These are phyloP conservation scores for Diaporthe destruens DNA, from an alignment of 2,329 filamentous ascomycete genomes.

Conservation along the genomic window DNA sequence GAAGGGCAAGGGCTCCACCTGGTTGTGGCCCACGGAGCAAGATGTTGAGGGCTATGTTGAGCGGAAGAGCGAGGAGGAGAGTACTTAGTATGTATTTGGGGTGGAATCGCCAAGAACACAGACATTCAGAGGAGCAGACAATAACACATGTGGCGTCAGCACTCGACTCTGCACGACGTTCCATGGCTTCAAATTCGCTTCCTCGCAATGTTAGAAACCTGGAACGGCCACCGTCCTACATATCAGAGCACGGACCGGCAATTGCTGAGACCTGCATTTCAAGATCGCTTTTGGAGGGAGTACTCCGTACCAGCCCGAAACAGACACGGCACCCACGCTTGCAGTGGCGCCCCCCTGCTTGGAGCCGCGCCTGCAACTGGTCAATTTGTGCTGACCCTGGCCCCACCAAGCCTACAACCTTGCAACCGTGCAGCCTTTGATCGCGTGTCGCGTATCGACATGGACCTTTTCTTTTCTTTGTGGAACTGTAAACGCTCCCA, in stretches of 20 bases:
- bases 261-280: background rate
- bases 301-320: background rate
- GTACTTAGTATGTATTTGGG: background rate
- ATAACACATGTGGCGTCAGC: too few relatives aligned
- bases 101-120: slow-evolving; percentile 2
- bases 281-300: background rate
- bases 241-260: background rate
- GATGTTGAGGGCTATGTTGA: slow-evolving; percentile 52
- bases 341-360: background rate
- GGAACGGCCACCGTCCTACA: background rate
- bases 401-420: background rate
- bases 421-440: background rate
- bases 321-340: background rate
- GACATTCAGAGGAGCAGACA: background rate
- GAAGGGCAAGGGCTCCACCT: slow-evolving; percentile 45
- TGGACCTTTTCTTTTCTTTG: background rate
- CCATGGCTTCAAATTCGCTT: too few relatives aligned
- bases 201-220: background rate
- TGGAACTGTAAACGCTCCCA: background rate
- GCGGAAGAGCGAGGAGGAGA: background rate
- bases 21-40: slow-evolving; percentile 55
- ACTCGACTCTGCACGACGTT: background rate
- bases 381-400: background rate
- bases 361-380: background rate
- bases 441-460: slow-evolving; percentile 4